Evolutionary conservation across 2,329 filamentous ascomycete species (phyloP).

Genomic region (Phyllosticta citriasiana): DNA sequence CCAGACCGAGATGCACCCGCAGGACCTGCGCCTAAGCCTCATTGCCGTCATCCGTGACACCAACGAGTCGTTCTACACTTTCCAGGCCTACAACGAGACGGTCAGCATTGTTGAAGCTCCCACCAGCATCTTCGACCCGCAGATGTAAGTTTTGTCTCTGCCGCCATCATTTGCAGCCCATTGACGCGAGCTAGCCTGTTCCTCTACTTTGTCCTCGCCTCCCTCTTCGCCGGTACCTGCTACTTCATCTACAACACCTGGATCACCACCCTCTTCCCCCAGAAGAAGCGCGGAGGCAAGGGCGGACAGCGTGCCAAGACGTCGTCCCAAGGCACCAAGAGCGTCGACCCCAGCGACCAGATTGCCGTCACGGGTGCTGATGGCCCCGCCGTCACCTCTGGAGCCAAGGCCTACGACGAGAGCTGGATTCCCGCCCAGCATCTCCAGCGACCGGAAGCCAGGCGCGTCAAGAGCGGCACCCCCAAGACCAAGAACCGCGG

Average conservation of each 20-base stretch:
- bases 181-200: conserved; percentile 59
- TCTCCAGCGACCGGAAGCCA: conserved; percentile 71
- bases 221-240: conserved; percentile 65
- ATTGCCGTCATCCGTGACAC: conserved; percentile 61
- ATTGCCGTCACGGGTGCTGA: conserved; percentile 58
- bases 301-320: conserved; percentile 56
- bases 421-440: conserved; percentile 90
- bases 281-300: conserved; percentile 54
- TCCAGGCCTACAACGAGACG: conserved; percentile 70
- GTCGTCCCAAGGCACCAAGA: conserved; percentile 51
- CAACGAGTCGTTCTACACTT: conserved; percentile 61
- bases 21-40: conserved; percentile 73
- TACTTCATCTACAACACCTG: conserved; percentile 99
- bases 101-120: conserved; percentile 84
- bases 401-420: conserved; percentile 72
- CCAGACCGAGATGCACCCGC: conserved; percentile 82
- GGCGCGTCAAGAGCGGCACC: conserved; percentile 44
- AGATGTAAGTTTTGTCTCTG: conserved; percentile 57
- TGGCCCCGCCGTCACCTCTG: conserved; percentile 57
- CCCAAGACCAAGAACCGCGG: conserved; percentile 25
- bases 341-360: conserved; percentile 47
- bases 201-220: conserved; percentile 84
- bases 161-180: too few species aligned
- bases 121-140: conserved; percentile 84
- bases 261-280: conserved; percentile 92